Evolutionary conservation across 257 asterid species (phyloP).

Genomic region (Solanum medicagineum): DNA sequence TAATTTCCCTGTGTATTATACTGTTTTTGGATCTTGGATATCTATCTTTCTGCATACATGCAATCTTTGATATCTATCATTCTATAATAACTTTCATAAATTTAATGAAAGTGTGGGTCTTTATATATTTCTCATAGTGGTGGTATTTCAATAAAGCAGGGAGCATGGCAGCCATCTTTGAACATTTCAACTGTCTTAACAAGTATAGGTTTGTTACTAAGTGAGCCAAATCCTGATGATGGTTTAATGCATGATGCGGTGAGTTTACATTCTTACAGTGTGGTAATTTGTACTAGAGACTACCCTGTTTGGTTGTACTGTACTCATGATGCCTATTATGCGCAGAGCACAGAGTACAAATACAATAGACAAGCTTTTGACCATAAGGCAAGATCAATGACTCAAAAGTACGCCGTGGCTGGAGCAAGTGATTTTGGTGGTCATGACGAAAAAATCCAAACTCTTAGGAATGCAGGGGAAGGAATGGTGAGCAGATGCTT

Average conservation of each 20-base stretch:
- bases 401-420: constrained; percentile 50
- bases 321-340: neutral
- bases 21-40: neutral
- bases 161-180: constrained; percentile 91
- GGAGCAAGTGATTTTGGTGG: constrained; percentile 25
- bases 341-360: constrained; percentile 82
- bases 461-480: constrained; percentile 14
- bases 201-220: constrained; percentile 63
- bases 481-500: constrained; percentile 26
- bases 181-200: constrained; percentile 73
- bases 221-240: constrained; percentile 91
- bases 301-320: neutral
- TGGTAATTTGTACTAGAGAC: neutral
- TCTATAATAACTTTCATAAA: neutral
- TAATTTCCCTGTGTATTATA: neutral
- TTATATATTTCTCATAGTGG: neutral
- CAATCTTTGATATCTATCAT: neutral
- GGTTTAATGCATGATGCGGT: constrained; percentile 90
- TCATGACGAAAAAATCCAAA: constrained; percentile 16
- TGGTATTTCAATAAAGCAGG: constrained; percentile 28
- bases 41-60: neutral
- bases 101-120: neutral
- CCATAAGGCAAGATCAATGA: constrained; percentile 72
- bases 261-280: constrained; percentile 16
- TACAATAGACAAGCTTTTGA: constrained; percentile 69